Base-by-base conservation (phyloP, 2,329 filamentous ascomycete species). In the Cladophialophora immunda region DNA sequence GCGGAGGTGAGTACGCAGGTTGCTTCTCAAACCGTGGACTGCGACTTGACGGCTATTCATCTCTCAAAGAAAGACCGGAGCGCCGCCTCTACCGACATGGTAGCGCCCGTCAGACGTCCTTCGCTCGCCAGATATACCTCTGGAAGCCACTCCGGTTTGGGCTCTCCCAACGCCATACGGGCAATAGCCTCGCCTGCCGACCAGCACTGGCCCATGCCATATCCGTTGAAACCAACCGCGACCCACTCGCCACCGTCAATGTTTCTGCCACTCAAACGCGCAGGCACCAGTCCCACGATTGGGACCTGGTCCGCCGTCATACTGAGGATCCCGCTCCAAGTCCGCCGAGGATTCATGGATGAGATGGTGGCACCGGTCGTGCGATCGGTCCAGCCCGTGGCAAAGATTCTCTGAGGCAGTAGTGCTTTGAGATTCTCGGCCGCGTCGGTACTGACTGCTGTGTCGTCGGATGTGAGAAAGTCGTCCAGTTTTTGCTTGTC, bases 291-390 rank as follows among this genome's bases (percentile, higher is more conserved):
- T 0, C 76, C 76, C 0, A 78, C 72, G 3, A 76, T 45, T 2
- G 76, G 76, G 7, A 75, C 47, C 2, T 59, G 73, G 62, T 74
- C 75, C 0, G 72, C 64, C 2, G 76, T 77, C 66, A 75, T 64
- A 6, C 73, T 74, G 67, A 77, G 73, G 58, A 76, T 76, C 0
- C 76, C 76, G 9, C 73, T 73, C 76, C 76, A 78, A 1, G 68
- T 62, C 60, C 45, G n/a, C 15, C 45, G 32, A 66, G 66, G 30
- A 36, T 59, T 29, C 45, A 27, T 1, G 66, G 62, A 6, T 32
- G 66, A 53, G 5, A 66, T 11, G 1, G 25, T 58, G 19, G 45
- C 36, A 19, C 66, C 57, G 30, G 63, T 66, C 29, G 59, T 58
- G 8, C 19, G 13, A 6, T 36, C 36, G 0, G 64, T 19, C 0